Base-by-base conservation (phyloP, 371 early-diverging fungal genomes). In the Mucor mucedo region DNA sequence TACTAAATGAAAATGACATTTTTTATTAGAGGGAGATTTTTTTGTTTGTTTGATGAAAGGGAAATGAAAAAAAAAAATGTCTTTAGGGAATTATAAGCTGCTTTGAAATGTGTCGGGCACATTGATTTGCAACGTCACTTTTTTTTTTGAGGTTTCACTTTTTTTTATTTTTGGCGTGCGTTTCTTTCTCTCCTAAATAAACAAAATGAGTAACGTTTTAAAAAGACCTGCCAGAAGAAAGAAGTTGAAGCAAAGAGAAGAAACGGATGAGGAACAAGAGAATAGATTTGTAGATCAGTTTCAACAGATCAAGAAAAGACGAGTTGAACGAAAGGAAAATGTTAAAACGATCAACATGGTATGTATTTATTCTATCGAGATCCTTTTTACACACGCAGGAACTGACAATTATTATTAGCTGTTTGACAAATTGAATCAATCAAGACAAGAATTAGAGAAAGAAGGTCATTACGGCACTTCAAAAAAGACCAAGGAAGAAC, bases 1-100 rank as follows among this genome's bases (percentile, higher is more conserved):
- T 71, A 50, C 64, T 75, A 53, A 75, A 75, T 11, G 75, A 75
- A 66, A 57, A 75, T 6, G 71, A 69, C 75, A 75, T 74, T 6
- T 28, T 50, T 8, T 10, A 38, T 32, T 35, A 35, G 8, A 49
- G 16, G 49, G 29, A 13, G 30, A 29, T 35, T 44, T 14, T 14
- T 60, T 40, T 14, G 21, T 21, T 21, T 21, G 21, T 21, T 21
- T 21, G 21, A 21, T 39, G 55, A 57, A 55, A 32, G 53, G 32
- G n/a, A 55, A 54, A 40, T 47, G 9, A 52, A 53, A 59, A 44
- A 58, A 33, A 58, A 58, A 42, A 62, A 50, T 58, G 53, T 55
- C 21, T 50, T 10, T 28, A 9, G 9, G 32, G 50, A 50, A 30
- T 50, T 50, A 28, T 10, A 10, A 21, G 21, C 44, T 9, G 6